Evolutionary conservation across 352 stramenopile species (phyloP).

Genomic region (Phytophthora cryptogea): DNA sequence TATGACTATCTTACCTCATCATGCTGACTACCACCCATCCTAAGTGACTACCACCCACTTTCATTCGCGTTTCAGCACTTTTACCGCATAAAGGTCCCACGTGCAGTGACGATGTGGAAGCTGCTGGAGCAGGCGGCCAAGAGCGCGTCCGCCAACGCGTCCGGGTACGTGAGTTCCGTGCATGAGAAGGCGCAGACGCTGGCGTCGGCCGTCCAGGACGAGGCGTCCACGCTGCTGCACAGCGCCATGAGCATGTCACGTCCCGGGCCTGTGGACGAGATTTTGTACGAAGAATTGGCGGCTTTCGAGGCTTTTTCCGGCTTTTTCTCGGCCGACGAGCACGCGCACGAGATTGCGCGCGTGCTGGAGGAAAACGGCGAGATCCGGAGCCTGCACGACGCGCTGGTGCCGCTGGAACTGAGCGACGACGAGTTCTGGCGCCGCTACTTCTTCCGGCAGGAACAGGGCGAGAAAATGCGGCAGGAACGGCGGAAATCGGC

Average conservation of each 20-base stretch:
- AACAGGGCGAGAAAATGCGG: constrained; percentile 48
- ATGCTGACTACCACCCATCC: too few species aligned
- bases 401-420: constrained; percentile 75
- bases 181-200: constrained; percentile 81
- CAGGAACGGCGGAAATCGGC: constrained; percentile 26
- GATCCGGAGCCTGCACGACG: constrained; percentile 62
- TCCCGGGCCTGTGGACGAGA: constrained; percentile 77
- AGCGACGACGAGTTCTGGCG: constrained; percentile 87
- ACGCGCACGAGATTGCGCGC: constrained; percentile 76
- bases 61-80: too few species aligned
- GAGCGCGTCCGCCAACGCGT: constrained; percentile 69
- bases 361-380: constrained; percentile 58
- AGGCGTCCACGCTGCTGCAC: constrained; percentile 64
- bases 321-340: constrained; percentile 63
- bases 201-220: constrained; percentile 72
- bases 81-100: too few species aligned
- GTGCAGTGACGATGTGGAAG: too few species aligned
- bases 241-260: constrained; percentile 63
- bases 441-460: constrained; percentile 78
- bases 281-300: constrained; percentile 81
- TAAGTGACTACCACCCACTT: too few species aligned
- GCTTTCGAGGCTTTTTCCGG: constrained; percentile 69
- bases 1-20: too few species aligned
- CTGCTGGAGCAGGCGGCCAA: constrained; percentile 80
- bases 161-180: constrained; percentile 69